These are phyloP conservation scores for Tolypocladium tropicale DNA, from an alignment of 2,329 filamentous ascomycete species.

Conservation along the genomic window DNA sequence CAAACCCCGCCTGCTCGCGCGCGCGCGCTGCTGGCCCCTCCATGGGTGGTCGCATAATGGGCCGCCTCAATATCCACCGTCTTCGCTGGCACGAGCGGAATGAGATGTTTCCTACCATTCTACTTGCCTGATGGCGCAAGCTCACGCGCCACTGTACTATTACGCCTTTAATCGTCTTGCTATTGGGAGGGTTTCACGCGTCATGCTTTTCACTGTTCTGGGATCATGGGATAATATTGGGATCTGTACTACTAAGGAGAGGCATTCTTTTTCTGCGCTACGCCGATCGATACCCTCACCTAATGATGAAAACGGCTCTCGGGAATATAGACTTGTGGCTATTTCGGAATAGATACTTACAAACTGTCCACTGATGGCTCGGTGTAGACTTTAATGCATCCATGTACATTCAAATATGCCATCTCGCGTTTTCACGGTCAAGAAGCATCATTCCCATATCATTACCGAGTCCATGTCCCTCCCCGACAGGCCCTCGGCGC, in stretches of 20 bases:
- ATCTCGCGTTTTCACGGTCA: background rate
- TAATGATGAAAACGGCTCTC: constrained; percentile 4
- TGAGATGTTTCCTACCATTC: background rate
- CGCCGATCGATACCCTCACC: constrained; percentile 15
- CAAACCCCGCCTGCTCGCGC: background rate
- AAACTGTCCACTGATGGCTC: constrained; percentile 6
- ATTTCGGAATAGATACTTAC: constrained; percentile 4
- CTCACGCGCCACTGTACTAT: background rate
- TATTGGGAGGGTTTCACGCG: background rate
- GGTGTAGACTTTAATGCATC: constrained; percentile 3
- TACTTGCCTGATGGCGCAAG: background rate
- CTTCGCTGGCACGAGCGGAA: constrained; percentile 13
- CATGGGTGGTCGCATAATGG: constrained; percentile 7
- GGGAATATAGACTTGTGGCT: background rate
- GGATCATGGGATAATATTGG: constrained; percentile 8
- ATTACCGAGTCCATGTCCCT: too few species aligned
- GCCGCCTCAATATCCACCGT: constrained; percentile 4
- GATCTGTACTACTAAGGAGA: constrained; percentile 17
- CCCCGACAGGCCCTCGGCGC: too few species aligned
- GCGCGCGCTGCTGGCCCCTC: background rate
- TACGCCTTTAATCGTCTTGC: constrained; percentile 2
- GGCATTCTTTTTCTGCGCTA: constrained; percentile 7
- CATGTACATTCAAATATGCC: background rate
- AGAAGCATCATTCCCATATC: background rate
- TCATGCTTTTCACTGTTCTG: background rate